Percentiles rank a stretch among this genome's conserved stretches.
phyloP scores from a whole-genome alignment of 148 eudicot species.

The Persicaria tinctoria region DNA sequence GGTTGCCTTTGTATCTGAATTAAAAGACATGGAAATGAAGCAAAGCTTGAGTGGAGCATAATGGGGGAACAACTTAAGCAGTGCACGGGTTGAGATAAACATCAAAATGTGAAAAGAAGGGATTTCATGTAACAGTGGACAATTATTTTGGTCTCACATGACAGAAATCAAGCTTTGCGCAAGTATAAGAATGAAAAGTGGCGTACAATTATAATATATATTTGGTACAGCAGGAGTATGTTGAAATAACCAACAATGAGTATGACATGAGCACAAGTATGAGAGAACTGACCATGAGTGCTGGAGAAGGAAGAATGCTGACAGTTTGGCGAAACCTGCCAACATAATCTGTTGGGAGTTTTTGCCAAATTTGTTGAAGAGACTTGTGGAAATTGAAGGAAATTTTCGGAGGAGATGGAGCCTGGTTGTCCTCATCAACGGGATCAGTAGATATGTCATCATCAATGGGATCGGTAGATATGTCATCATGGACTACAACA shows the following conservation, averaged over 20 bases:
- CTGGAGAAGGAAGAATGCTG: conserved; percentile 7
- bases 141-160: background rate
- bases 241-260: background rate
- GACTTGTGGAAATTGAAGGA: background rate
- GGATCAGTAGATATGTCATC: background rate
- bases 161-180: background rate
- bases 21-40: background rate
- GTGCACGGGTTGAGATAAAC: background rate
- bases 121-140: background rate
- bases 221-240: background rate
- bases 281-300: conserved; percentile 6
- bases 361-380: background rate
- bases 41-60: background rate
- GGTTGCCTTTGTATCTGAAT: conserved; percentile 49
- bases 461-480: background rate
- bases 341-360: background rate
- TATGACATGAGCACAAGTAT: background rate
- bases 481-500: background rate
- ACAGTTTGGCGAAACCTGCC: conserved; percentile 2
- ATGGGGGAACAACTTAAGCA: background rate
- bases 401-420: background rate
- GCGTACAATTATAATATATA: background rate
- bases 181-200: background rate
- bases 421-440: background rate
- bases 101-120: background rate